Evolutionary conservation across 192 early-diverging fungal genomes (phyloP), one percentile per base, ranked within the genome.

Genomic region (Podila clonocystis): DNA sequence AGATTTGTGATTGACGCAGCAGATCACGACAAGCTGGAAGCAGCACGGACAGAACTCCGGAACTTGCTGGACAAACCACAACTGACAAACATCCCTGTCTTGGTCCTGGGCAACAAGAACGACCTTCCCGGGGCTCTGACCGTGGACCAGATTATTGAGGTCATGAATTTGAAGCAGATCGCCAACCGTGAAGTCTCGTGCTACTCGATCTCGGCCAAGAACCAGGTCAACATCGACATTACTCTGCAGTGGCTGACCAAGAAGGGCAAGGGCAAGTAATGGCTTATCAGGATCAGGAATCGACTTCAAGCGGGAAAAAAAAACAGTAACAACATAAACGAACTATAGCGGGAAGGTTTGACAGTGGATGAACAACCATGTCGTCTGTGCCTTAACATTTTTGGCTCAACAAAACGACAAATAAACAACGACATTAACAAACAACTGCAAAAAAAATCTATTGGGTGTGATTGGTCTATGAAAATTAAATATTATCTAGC

Each of bases 31-130:
- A 98, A 98, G 77, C 71, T 99, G 71, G 95, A 94, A 34, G 95
- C 95, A 68, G 96, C 97, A 29, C 89, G 93, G 58, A 94, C 93
- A 22, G 98, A 99, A 83, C 91, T 99, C 34, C 93, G 94, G 85
- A 91, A 86, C 58, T 79, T 99, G 31, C 86, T 99, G 71, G 95
- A 98, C 66, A 98, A 98, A 80, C 95, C 97, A 24, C 95, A 95
- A 82, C 85, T 99, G 65, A 90, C 91, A 1, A 93, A 91, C 65
- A 99, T 99, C 52, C 98, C 98, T 17, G 92, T 99, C 24, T 88
- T 99, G 38, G 96, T 99, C 26, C 89, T 99, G 31, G 98, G 96
- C 3, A 99, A 99, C 86, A 99, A 99, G 90, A 99, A 99, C 70
- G 98, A 99, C 84, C 82, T 99, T 64, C 91, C 93, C 3, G 92